Evolutionary conservation across 139 green algal species (phyloP).

Genomic region (Chlorella vulgaris): DNA sequence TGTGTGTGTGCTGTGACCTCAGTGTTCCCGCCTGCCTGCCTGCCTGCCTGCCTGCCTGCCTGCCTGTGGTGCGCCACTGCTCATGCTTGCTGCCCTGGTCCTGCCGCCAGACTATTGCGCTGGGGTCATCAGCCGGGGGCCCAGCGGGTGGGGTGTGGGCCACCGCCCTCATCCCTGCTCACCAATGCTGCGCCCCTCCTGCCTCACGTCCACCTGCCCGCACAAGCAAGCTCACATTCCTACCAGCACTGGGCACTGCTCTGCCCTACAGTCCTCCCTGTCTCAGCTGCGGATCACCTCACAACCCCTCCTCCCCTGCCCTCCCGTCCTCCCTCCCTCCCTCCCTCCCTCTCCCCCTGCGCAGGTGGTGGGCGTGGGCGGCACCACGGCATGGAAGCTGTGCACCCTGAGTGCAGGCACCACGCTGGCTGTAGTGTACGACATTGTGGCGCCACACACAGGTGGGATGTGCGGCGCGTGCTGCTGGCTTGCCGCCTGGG

Average conservation of each 20-base stretch:
- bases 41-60: not conserved
- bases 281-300: no score
- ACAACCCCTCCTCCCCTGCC: not conserved
- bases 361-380: slow-evolving; percentile 88
- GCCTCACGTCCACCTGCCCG: no score
- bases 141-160: no score
- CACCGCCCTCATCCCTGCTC: no score
- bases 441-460: slow-evolving; percentile 77
- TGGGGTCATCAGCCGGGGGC: no score
- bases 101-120: no score
- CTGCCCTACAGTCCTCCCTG: not conserved
- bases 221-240: no score
- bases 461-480: not conserved
- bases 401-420: slow-evolving; percentile 77
- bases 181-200: no score
- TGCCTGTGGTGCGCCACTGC: not conserved
- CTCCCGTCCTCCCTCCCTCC: not conserved
- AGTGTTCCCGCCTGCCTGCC: not conserved
- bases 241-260: not conserved
- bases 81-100: no score
- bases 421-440: slow-evolving; percentile 80
- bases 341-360: not conserved
- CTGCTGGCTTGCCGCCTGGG: no score
- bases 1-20: not conserved
- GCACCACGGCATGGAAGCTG: slow-evolving; percentile 93